Base-by-base conservation (phyloP, 345 rosid species). In the Eucalyptus curtisii region DNA sequence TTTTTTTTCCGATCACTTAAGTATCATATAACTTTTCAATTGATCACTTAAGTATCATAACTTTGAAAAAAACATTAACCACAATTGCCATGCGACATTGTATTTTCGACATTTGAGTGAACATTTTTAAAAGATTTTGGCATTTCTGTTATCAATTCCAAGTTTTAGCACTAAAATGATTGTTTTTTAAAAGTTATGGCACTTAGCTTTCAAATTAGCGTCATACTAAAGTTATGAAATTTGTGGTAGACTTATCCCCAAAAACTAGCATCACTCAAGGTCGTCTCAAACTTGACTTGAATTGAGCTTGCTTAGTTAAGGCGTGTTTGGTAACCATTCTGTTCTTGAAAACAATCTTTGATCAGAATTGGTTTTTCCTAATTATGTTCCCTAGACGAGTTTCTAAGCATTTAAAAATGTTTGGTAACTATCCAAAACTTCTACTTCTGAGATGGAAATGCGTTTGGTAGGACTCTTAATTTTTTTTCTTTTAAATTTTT, bases 391-490 rank as follows among this genome's bases (percentile, higher is more conserved):
- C 4, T 52, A 52, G 0, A 19, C 1, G 10, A 52, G 57, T 52
- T 52, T 52, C 0, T 52, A 52, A 52, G 0, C 24, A 52, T 52
- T 52, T 52, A 24, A 52, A 52, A 52, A 19, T 1, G 0, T 52
- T 52, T 52, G 24, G 19, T 19, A 52, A 52, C 9, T 52, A 52
- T 19, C 24, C 10, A 52, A 52, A 52, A 52, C 24, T 7, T 52
- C 0, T 52, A 0, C 10, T 52, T 24, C 0, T 0, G 0, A 0
- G 57, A 52, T 0, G 19, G 19, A 52, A 52, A 7, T 19, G 24
- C 0, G 0, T 52, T 52, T 52, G 4, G 4, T 7, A 52, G 4
- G 57, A 52, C 57, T 19, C 19, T 0, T 3, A 3, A 50, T 7
- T 52, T 52, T 52, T 19, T 19, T 52, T 52, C 7, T 19, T 52